Percentiles rank a stretch among this genome's conserved stretches.
phyloP scores from a whole-genome alignment of 2,329 filamentous ascomycete genomes.

The Fusarium cyanostomum region DNA sequence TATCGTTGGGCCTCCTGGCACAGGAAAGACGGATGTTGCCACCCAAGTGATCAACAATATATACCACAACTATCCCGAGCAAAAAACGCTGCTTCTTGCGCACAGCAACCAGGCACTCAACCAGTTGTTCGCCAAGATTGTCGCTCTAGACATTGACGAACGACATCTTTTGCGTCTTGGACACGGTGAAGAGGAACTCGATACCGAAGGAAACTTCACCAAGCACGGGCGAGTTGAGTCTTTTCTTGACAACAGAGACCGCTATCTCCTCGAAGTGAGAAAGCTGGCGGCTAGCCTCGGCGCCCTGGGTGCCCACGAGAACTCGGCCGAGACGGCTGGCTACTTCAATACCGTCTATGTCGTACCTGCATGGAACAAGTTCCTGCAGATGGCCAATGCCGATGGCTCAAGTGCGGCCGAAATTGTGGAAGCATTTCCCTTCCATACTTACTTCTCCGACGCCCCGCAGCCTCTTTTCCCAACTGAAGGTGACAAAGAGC shows the following conservation, averaged over 20 bases:
- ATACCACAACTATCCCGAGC: constrained; percentile 95
- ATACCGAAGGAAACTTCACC: constrained; percentile 86
- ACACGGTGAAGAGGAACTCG: constrained; percentile 93
- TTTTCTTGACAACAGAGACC: constrained; percentile 86
- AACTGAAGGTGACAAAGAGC: constrained; percentile 68
- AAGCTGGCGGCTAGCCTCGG: constrained; percentile 85
- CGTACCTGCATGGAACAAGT: constrained; percentile 87
- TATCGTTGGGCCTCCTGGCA: constrained; percentile 93
- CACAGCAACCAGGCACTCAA: constrained; percentile 99
- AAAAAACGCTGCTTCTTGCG: constrained; percentile 90
- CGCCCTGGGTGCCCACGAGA: constrained; percentile 93
- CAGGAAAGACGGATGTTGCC: constrained; percentile 98
- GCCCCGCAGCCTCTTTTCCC: constrained; percentile 89
- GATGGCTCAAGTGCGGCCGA: constrained; percentile 66
- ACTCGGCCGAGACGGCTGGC: constrained; percentile 93
- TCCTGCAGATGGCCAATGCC: constrained; percentile 67
- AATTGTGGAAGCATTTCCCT: constrained; percentile 82
- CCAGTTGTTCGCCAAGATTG: constrained; percentile 97
- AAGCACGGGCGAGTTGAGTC: constrained; percentile 96
- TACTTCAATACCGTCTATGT: constrained; percentile 97
- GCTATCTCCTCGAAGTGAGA: constrained; percentile 83
- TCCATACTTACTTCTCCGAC: constrained; percentile 86
- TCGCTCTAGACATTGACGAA: constrained; percentile 94
- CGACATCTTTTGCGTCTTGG: constrained; percentile 91
- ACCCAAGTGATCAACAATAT: constrained; percentile 99